These are phyloP conservation scores for Clarkia xantiana DNA, from an alignment of 345 rosid species.

Conservation along the genomic window DNA sequence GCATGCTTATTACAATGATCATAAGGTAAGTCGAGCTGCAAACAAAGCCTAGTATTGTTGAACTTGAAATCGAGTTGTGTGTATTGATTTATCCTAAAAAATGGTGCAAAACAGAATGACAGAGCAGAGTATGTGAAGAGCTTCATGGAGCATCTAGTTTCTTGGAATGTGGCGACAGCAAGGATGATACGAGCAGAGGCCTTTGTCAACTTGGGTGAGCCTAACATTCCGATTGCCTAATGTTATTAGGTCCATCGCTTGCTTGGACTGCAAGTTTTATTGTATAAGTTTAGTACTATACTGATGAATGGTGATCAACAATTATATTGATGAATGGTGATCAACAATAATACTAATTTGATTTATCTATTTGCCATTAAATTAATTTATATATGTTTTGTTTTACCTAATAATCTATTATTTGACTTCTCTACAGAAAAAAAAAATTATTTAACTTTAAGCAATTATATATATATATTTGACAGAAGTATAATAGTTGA, in stretches of 20 bases:
- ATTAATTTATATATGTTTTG: no score
- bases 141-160: conserved; percentile 76
- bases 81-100: background rate
- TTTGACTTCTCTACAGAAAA: no score
- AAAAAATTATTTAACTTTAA: no score
- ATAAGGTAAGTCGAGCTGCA: conserved; percentile 38
- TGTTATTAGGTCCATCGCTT: background rate
- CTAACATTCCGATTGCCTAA: conserved; percentile 69
- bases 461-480: no score
- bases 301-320: no score
- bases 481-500: no score
- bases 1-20: conserved; percentile 92
- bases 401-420: no score
- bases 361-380: no score
- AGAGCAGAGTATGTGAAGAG: conserved; percentile 45
- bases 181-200: conserved; percentile 84
- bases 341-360: no score
- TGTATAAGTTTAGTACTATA: no score
- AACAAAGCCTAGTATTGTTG: background rate
- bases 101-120: conserved; percentile 42
- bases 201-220: conserved; percentile 76
- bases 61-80: background rate
- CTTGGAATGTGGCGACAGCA: conserved; percentile 65
- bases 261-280: background rate
- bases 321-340: no score